Base-by-base conservation (phyloP, 116 monocot species). In the Iris pallida region DNA sequence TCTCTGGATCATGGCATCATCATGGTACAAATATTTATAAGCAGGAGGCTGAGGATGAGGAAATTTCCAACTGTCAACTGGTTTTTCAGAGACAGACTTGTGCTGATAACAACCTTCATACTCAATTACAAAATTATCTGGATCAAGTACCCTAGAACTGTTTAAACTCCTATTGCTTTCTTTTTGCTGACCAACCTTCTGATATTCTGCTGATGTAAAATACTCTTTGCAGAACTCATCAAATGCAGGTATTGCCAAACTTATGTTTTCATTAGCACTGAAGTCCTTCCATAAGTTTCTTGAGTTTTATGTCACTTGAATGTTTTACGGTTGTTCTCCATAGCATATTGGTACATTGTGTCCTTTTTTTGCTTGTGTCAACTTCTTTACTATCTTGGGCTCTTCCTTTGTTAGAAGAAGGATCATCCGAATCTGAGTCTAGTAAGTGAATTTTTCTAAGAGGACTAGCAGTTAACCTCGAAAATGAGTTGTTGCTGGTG, bases 191-290 rank as follows among this genome's bases (percentile, higher is more conserved):
- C 53, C 54, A 3, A 55, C 14, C 12, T 55, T 67, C 54, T 59
- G 52, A 49, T 68, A 68, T 18, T 87, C 77, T 7, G 9, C 12
- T 16, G 81, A 75, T 4, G 67, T 81, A 72, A 90, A 90, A 75
- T 97, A 92, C 40, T 97, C 97, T 42, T 90, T 70, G 69, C 97
- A 97, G 63, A 87, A 92, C 68, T 85, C 81, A 74, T 97, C 90
- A 6, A 92, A 63, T 57, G 85, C 97, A 54, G 92, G 97, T 55
- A 92, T 97, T 19, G 77, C 72, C 52, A 89, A 58, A 59, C 71
- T 85, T 47, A 46, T 48, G 30, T 62, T 71, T 20, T 80, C 69
- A 42, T 70, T 78, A 42, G 78, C 16, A 8, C 30, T 66, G 8
- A 75, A 58, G 47, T 79, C 77, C 30, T 74, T 74, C 85, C 74